Conservation (phyloP, 148 eudicot genomes). For the Suaeda aralocaspica region DNA sequence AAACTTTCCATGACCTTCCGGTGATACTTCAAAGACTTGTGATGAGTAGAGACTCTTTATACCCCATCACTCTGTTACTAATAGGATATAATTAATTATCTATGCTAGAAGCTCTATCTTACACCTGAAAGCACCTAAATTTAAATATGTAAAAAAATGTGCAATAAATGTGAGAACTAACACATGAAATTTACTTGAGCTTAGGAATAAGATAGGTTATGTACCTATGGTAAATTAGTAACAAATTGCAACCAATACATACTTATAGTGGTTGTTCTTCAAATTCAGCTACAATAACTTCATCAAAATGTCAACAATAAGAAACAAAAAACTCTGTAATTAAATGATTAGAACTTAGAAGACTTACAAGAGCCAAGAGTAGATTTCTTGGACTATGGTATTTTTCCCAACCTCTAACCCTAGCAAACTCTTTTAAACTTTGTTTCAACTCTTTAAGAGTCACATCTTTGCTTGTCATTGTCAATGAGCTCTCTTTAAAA, state of each 20-base stretch:
- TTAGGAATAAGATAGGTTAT: too few species aligned
- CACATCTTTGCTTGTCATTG: slow-evolving; percentile 48
- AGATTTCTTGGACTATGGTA: slow-evolving; percentile 77
- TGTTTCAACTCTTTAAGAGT: slow-evolving; percentile 56
- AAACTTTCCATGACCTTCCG: too few species aligned
- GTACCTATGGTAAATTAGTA: not conserved
- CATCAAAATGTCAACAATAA: not conserved
- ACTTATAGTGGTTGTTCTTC: not conserved
- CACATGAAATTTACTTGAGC: too few species aligned
- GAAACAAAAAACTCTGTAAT: not conserved
- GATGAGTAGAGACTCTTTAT: too few species aligned
- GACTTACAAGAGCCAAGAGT: slow-evolving; percentile 65
- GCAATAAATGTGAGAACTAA: too few species aligned
- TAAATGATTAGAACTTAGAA: not conserved
- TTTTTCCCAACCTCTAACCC: slow-evolving; percentile 63
- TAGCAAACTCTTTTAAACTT: slow-evolving; percentile 52
- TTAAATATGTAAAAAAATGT: too few species aligned
- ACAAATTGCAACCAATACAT: too few species aligned
- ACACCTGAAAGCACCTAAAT: too few species aligned
- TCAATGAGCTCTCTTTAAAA: slow-evolving; percentile 21
- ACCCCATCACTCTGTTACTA: too few species aligned
- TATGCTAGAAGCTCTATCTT: too few species aligned
- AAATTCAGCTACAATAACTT: not conserved
- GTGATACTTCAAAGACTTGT: too few species aligned
- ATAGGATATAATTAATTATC: too few species aligned